phyloP scores from a whole-genome alignment of 257 asterid species.

The Sherardia arvensis region DNA sequence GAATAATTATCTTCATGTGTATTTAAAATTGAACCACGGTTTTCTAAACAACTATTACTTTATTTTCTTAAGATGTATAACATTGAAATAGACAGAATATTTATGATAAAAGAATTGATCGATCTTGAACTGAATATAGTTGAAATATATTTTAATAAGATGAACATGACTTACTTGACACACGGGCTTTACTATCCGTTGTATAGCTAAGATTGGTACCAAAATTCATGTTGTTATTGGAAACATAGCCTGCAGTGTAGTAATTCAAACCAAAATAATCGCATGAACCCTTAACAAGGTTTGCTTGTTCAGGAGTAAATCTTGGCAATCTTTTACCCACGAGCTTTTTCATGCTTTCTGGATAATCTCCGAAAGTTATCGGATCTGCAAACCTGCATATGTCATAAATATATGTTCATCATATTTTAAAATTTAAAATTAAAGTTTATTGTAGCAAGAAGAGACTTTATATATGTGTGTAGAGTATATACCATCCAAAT shows the following conservation, averaged over 20 bases:
- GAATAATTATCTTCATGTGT: too few relatives aligned
- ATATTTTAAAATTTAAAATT: too few relatives aligned
- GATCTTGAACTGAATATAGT: too few relatives aligned
- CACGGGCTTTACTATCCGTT: slow-evolving; percentile 8
- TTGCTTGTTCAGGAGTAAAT: slow-evolving; percentile 11
- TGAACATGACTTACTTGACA: slow-evolving; percentile 11
- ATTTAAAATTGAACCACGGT: too few relatives aligned
- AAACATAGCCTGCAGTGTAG: slow-evolving; percentile 13
- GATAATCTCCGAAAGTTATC: slow-evolving; percentile 19
- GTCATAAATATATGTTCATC: too few relatives aligned
- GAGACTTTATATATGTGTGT: neutral
- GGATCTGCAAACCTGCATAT: slow-evolving; percentile 21
- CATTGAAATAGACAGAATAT: too few relatives aligned
- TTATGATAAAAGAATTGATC: too few relatives aligned
- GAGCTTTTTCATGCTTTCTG: slow-evolving; percentile 9
- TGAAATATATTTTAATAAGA: too few relatives aligned
- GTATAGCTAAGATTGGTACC: slow-evolving; percentile 4
- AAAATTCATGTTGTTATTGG: neutral
- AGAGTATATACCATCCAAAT: slow-evolving; percentile 32
- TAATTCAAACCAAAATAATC: slow-evolving; percentile 25
- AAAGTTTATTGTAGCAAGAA: too few relatives aligned
- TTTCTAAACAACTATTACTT: too few relatives aligned
- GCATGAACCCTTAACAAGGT: slow-evolving; percentile 13
- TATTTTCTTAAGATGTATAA: too few relatives aligned
- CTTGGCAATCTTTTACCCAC: slow-evolving; percentile 21